These are phyloP conservation scores for Steccherinum ochraceum DNA, from an alignment of 768 basidiomycete species.

Conservation along the genomic window DNA sequence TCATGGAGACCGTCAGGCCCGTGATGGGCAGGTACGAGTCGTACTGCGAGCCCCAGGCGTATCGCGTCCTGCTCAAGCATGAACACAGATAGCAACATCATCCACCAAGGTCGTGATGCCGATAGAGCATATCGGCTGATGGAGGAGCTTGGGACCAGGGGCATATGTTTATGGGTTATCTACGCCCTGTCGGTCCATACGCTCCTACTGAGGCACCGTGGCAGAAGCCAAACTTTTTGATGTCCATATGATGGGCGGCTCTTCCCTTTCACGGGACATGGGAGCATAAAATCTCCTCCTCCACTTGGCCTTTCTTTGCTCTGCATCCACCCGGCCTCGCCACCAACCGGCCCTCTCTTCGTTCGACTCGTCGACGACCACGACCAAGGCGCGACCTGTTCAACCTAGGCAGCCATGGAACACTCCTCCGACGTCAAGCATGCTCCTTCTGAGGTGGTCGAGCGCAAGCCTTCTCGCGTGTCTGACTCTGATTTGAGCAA, in stretches of 20 bases:
- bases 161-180: neutral
- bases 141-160: constrained; percentile 1
- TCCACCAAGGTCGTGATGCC: neutral
- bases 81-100: no score
- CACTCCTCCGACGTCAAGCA: neutral
- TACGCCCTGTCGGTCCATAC: neutral
- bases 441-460: neutral
- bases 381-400: neutral
- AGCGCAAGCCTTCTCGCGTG: constrained; percentile 19
- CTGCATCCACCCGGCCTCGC: neutral
- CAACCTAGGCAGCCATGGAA: neutral
- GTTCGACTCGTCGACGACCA: neutral
- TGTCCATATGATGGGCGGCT: neutral
- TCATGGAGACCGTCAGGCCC: no score
- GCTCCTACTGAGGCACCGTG: neutral
- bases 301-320: neutral
- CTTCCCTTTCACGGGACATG: neutral
- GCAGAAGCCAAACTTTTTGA: neutral
- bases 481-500: constrained; percentile 14
- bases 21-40: no score
- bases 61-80: no score
- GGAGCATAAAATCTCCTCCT: neutral
- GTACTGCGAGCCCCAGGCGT: no score
- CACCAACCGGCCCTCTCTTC: neutral
- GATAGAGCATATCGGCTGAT: neutral